Evolutionary conservation across 106 monocot genomes (phyloP), one percentile per base, ranked within the genome.

Genomic region (Allium cepa): DNA sequence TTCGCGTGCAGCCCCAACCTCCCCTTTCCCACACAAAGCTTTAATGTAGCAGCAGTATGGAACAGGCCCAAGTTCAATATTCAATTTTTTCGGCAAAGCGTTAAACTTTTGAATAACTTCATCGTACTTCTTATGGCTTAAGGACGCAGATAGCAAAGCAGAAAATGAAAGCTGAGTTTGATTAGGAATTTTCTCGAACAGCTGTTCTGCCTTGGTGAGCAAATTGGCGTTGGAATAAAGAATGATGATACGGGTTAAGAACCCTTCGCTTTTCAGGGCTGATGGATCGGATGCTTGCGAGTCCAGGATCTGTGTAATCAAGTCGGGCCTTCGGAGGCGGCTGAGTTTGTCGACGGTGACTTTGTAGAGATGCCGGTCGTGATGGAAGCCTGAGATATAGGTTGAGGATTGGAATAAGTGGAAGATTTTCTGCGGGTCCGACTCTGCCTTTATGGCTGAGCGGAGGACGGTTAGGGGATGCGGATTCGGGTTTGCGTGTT

Each of bases 31-130:
- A 10, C 79, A 79, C 48, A 88, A 10, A 4, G 81, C 70, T 46
- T 69, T 63, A 14, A 88, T 72, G 15, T 73, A 48, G 11, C 84
- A 59, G 26, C 81, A 84, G 68, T 84, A 70, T 10, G 84, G 47
- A 26, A 63, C 47, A 59, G 81, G 16, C 50, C 81, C 79, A 4
- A 78, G 76, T 27, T 56, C 67, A 14, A 82, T 68, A 17, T 70
- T 56, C 17, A 66, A 47, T n/a, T 75, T 60, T 13, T 10, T 49
- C 8, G 73, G 60, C 9, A 79, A 67, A 11, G 55, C 47, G 4
- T 66, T 11, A 53, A 88, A 76, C 72, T 60, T 68, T 8, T 78
- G 66, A 45, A 49, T 52, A 61, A 69, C 26, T 7, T 53, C 69
- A 8, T 77, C 64, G 26, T 50, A 53, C 12, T 27, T 50, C 12